A percentile compares a stretch with the other conserved stretches of the same genome.
phyloP scores from a whole-genome alignment of 2,329 filamentous ascomycete genomes.

The Akanthomyces dipterigenus region DNA sequence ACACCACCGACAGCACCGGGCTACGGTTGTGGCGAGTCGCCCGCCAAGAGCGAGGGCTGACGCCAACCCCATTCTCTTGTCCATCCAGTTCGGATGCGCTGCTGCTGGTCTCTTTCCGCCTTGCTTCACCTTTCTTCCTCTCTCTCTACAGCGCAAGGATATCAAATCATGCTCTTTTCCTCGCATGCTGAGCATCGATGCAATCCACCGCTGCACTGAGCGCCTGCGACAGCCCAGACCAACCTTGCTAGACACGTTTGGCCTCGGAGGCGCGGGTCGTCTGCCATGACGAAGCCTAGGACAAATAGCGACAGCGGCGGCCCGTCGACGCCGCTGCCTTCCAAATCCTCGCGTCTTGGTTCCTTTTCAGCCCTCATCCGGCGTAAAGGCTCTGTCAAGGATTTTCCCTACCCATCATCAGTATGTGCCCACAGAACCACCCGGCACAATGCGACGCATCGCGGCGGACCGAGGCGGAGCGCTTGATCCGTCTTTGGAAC shows the following conservation, averaged over 20 bases:
- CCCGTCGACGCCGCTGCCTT: neutral
- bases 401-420: neutral
- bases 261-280: neutral
- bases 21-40: conserved; percentile 1
- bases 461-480: neutral
- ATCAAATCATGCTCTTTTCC: neutral
- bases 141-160: neutral
- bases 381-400: conserved; percentile 7
- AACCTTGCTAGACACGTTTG: neutral
- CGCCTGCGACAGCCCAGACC: neutral
- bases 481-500: conserved; percentile 5
- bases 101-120: neutral
- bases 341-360: conserved; percentile 5
- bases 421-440: neutral
- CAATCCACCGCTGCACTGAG: neutral
- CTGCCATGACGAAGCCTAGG: conserved; percentile 2
- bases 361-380: conserved; percentile 1
- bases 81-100: neutral
- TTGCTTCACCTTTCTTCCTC: neutral
- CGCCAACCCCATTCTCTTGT: neutral
- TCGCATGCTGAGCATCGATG: neutral
- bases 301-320: conserved; percentile 9
- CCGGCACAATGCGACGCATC: neutral
- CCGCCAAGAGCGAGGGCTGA: conserved; percentile 4
- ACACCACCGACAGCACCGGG: neutral